Conservation (phyloP, 1,284 basidiomycete genomes). For the Cryptococcus sp. region DNA sequence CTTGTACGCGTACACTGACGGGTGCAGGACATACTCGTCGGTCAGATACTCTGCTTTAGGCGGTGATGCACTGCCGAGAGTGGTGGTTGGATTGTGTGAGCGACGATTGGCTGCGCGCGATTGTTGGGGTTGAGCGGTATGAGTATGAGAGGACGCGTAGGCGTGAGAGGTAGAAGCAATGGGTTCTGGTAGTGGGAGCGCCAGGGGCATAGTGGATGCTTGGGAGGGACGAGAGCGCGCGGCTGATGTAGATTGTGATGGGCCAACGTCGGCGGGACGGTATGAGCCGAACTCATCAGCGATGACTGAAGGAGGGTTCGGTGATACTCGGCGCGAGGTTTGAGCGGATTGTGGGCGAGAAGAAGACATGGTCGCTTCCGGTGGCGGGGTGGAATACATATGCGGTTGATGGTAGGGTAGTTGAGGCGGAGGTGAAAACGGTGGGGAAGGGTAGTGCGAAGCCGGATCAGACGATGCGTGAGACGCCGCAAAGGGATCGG, state of each 20-base stretch:
- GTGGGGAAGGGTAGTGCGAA: conserved; percentile 17
- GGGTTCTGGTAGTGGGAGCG: conserved; percentile 28
- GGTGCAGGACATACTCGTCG: conserved; percentile 61
- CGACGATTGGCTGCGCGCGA: conserved; percentile 34
- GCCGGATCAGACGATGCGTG: conserved; percentile 9
- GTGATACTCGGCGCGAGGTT: not conserved
- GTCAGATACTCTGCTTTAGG: conserved; percentile 47
- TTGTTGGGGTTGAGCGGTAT: conserved; percentile 23
- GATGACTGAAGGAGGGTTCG: conserved; percentile 3
- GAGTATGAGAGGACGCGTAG: conserved; percentile 32
- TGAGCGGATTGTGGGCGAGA: conserved; percentile 9
- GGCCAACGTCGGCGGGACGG: conserved; percentile 8
- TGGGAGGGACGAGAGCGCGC: conserved; percentile 20
- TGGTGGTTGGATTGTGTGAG: conserved; percentile 48
- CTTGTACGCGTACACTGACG: conserved; percentile 80
- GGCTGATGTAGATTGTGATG: conserved; percentile 29
- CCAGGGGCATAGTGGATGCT: conserved; percentile 36
- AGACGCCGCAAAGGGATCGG: conserved; percentile 37
- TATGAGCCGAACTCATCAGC: conserved; percentile 33
- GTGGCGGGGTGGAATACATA: conserved; percentile 4
- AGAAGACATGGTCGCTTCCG: conserved; percentile 5
- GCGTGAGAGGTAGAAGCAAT: conserved; percentile 29
- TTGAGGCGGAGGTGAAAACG: conserved; percentile 18
- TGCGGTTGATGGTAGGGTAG: conserved; percentile 3
- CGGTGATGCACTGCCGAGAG: conserved; percentile 32